These are phyloP conservation scores for Saccharomycopsis fermentans DNA, from an alignment of 805 yeast genomes.

Conservation along the genomic window DNA sequence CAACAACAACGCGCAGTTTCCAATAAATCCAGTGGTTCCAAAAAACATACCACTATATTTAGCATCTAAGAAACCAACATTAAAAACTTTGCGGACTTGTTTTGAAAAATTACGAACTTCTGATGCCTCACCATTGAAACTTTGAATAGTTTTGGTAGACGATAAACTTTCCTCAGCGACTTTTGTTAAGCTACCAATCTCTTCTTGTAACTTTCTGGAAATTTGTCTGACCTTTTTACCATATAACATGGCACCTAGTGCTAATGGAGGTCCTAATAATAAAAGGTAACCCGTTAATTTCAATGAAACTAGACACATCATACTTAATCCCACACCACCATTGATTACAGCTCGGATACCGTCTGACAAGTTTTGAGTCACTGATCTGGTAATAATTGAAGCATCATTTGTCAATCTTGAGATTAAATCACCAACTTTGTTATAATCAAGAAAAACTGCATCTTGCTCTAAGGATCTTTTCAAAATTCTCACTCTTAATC, in stretches of 20 bases:
- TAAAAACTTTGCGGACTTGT: constrained; percentile 55
- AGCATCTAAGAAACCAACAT: constrained; percentile 74
- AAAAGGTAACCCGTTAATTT: constrained; percentile 76
- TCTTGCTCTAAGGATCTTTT: constrained; percentile 75
- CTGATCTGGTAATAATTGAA: constrained; percentile 73
- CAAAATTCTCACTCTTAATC: constrained; percentile 68
- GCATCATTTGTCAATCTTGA: constrained; percentile 85
- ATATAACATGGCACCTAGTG: constrained; percentile 68
- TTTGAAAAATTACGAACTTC: constrained; percentile 69
- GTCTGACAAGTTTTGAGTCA: constrained; percentile 83
- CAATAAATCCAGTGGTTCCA: constrained; percentile 75
- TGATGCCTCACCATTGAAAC: constrained; percentile 74
- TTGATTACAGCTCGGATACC: constrained; percentile 79
- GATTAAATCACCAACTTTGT: constrained; percentile 85
- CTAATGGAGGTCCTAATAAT: constrained; percentile 72
- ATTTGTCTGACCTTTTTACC: constrained; percentile 70
- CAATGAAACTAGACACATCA: constrained; percentile 85
- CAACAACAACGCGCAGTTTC: constrained; percentile 71
- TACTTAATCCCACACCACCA: constrained; percentile 76
- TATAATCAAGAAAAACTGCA: constrained; percentile 79
- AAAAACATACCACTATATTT: constrained; percentile 63
- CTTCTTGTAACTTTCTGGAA: constrained; percentile 70
- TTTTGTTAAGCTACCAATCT: constrained; percentile 76
- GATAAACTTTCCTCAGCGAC: constrained; percentile 86
- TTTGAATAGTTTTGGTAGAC: constrained; percentile 79